Percentiles rank a stretch among this genome's conserved stretches.
Conservation (phyloP, 176 grass and related monocot species). For the Eragrostis nindensis region DNA sequence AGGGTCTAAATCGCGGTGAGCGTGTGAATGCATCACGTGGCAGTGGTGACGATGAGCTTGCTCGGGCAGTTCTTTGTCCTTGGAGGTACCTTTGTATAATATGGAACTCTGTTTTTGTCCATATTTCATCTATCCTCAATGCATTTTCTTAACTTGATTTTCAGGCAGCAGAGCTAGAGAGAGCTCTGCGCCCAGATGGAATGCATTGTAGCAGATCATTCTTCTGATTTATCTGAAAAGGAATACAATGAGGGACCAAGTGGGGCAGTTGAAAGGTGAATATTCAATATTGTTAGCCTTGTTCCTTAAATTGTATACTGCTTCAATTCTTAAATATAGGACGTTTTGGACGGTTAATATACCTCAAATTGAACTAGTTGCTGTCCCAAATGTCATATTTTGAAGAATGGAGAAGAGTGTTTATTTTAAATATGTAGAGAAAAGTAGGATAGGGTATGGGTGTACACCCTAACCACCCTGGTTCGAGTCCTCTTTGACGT, state of each 20-base stretch:
- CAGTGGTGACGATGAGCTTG: slow-evolving; percentile 53
- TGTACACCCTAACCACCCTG: too few relatives aligned
- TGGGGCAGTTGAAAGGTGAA: slow-evolving; percentile 58
- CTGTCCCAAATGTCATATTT: too few relatives aligned
- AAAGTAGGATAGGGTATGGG: neutral
- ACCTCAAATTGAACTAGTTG: too few relatives aligned
- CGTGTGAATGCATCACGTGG: slow-evolving; percentile 37
- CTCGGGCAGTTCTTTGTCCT: slow-evolving; percentile 67
- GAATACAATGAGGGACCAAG: slow-evolving; percentile 46
- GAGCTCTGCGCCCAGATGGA: slow-evolving; percentile 53
- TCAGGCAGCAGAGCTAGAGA: slow-evolving; percentile 61
- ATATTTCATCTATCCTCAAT: slow-evolving; percentile 26
- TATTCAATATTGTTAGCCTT: slow-evolving; percentile 27
- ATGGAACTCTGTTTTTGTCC: slow-evolving; percentile 23
- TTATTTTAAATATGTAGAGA: neutral
- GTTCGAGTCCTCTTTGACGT: too few relatives aligned
- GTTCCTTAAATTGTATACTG: neutral
- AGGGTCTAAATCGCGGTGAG: slow-evolving; percentile 41
- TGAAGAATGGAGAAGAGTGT: too few relatives aligned
- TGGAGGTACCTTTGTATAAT: slow-evolving; percentile 48
- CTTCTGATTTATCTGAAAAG: slow-evolving; percentile 57
- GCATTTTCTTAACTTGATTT: slow-evolving; percentile 25
- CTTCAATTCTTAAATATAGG: too few relatives aligned
- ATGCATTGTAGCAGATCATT: slow-evolving; percentile 39
- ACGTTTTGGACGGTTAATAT: too few relatives aligned